Percentiles rank a stretch among this genome's conserved stretches.
phyloP scores from a whole-genome alignment of 139 green algal genomes.

The Pleodorina starrii region DNA sequence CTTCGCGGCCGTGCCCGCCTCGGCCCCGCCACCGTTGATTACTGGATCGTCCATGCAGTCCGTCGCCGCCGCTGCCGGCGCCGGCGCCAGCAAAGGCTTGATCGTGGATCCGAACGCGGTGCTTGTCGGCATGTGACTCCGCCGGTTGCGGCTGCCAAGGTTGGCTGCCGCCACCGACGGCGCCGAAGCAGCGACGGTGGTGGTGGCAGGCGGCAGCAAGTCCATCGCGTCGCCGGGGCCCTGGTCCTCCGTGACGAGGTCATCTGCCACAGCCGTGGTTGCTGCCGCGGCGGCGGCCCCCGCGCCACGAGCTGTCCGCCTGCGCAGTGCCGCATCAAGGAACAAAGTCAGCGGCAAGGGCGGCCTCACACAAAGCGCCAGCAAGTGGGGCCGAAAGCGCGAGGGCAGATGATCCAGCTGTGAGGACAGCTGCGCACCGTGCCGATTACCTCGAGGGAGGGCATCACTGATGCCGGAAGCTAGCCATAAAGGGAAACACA shows the following conservation, averaged over 20 bases:
- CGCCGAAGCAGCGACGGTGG: not conserved
- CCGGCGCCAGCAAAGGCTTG: conserved; percentile 14
- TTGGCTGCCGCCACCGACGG: not conserved
- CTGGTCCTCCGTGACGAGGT: not conserved
- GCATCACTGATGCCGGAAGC: too few relatives aligned
- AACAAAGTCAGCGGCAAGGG: too few relatives aligned
- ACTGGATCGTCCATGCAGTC: not conserved
- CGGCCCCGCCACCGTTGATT: not conserved
- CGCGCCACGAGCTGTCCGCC: not conserved
- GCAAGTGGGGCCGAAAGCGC: too few relatives aligned
- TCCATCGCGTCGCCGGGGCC: not conserved
- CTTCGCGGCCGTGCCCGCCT: not conserved
- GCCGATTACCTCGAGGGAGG: too few relatives aligned
- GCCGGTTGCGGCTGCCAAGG: too few relatives aligned
- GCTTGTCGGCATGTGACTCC: not conserved
- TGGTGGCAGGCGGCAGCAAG: not conserved
- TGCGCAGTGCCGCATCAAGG: too few relatives aligned
- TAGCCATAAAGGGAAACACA: too few relatives aligned
- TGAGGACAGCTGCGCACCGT: too few relatives aligned
- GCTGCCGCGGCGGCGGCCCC: not conserved
- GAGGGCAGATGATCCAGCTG: too few relatives aligned
- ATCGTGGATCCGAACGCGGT: not conserved
- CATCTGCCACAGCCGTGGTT: not conserved
- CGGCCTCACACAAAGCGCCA: too few relatives aligned
- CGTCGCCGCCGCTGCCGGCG: not conserved